Evolutionary conservation across 768 basidiomycete genomes (phyloP), one percentile per base, ranked within the genome.

Genomic region (Termitomyces sp.): DNA sequence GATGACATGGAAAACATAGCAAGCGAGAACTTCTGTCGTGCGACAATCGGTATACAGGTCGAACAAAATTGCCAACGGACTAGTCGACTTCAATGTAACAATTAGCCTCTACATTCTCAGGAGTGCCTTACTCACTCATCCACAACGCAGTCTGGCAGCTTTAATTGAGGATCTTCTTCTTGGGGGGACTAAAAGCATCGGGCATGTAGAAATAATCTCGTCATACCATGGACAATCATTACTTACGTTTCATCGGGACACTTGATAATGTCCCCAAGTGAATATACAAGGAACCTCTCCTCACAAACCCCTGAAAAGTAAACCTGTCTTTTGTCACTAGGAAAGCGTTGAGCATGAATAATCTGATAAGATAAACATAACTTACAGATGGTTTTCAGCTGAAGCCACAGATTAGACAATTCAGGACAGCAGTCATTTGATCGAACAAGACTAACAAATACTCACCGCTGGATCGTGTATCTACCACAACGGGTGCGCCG

Each of bases 121-220:
- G 1, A 18, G n/a, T n/a, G n/a, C 1, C 9, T 9, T 20, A 2
- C 4, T 9, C n/a, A 18, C 2, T 7, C 3, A 18, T 0, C 16
- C 3, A 7, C 6, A 8, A 6, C 18, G 18, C 18, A n/a, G 1
- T 12, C 6, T 18, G 7, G n/a, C 40, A 42, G 9, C 8, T n/a
- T 7, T 6, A 6, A 40, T 18, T 4, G n/a, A 42, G 3, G 8
- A n/a, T 42, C 40, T 8, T 42, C 22, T 26, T 24, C 22, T 24
- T 45, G 13, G 13, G 38, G 16, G 16, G 10, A 0, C 22, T 24
- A 45, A 24, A 45, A 14, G 22, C 2, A 24, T 45, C 6, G 44
- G 14, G 14, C 13, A 45, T 45, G 22, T 14, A 45, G 30, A 30
- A 30, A 30, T 4, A 26, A 45, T 24, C 13, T 45, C 22, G 24